Conservation (phyloP, 2,329 filamentous ascomycete genomes). For the Pyricularia grisea region DNA sequence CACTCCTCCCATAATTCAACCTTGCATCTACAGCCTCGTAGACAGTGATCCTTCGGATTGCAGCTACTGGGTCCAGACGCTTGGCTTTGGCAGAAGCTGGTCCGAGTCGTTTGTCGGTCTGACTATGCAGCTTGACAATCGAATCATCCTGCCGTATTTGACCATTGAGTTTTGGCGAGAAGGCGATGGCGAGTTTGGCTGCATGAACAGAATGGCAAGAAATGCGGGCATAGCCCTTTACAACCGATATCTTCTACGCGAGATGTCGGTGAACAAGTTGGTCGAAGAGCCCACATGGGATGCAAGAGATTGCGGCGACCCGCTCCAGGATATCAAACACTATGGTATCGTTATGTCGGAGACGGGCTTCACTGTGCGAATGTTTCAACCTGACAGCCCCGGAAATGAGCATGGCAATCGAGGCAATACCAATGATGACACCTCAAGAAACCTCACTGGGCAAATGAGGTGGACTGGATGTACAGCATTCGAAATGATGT, state of each 20-base stretch:
- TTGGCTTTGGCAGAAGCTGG: neutral
- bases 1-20: neutral
- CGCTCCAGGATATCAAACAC: neutral
- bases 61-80: conserved; percentile 3
- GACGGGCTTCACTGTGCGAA: neutral
- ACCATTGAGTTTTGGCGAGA: neutral
- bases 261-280: neutral
- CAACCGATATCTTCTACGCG: neutral
- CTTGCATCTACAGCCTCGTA: neutral
- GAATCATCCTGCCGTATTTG: conserved; percentile 1
- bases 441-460: neutral
- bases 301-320: neutral
- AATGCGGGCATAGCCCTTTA: neutral
- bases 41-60: neutral
- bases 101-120: neutral
- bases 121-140: neutral
- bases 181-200: neutral
- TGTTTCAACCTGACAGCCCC: neutral
- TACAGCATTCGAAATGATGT: neutral
- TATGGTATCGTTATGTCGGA: neutral
- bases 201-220: neutral
- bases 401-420: neutral
- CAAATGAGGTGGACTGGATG: conserved; percentile 1
- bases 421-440: neutral
- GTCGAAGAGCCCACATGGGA: neutral